Evolutionary conservation across 805 yeast genomes (phyloP), one percentile per base, ranked within the genome.

Genomic region (Saturnispora bothae): DNA sequence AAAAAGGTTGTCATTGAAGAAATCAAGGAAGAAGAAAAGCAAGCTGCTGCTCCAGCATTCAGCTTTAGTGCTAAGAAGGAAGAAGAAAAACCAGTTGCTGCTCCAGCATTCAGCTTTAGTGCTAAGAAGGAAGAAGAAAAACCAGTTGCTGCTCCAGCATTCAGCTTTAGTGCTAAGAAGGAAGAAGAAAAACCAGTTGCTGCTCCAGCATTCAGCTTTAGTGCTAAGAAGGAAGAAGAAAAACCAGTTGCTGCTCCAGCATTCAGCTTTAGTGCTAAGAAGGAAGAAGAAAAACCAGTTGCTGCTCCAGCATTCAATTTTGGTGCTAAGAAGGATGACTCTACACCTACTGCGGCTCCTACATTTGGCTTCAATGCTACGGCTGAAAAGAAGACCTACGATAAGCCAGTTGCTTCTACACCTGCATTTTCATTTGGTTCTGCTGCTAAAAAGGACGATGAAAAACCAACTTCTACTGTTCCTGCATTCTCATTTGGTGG

Each of bases 81-180:
- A 5, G 17, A 35, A 10, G n/a, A 30, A 14, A 35, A 35, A n/a
- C 28, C 26, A 21, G 27, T 20, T 4, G 13, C 17, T 16, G 23
- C 28, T n/a, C 20, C 34, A 16, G 25, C 22, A 19, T 28, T 27
- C 12, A 13, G 31, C 13, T 19, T 13, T 23, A 21, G 10, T 20
- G 41, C 33, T 3, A 32, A 36, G 20, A 33, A 28, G 7, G 36
- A 32, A 5, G 43, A 34, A 25, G 15, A 36, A 3, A 37, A 38
- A 14, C 46, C 51, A 28, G 34, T 44, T 6, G 14, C 39, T 27
- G 36, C 31, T 13, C 40, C 47, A 9, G 39, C 43, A 13, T 43
- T 45, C 20, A 32, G 36, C 20, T 39, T 44, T 20, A 44, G 41
- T 28, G 35, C 45, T 15, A 34, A 43, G 4, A 42, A 22, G 22